Base-by-base conservation (phyloP, 257 asterid genomes). In the Thymus quinquecostatus region DNA sequence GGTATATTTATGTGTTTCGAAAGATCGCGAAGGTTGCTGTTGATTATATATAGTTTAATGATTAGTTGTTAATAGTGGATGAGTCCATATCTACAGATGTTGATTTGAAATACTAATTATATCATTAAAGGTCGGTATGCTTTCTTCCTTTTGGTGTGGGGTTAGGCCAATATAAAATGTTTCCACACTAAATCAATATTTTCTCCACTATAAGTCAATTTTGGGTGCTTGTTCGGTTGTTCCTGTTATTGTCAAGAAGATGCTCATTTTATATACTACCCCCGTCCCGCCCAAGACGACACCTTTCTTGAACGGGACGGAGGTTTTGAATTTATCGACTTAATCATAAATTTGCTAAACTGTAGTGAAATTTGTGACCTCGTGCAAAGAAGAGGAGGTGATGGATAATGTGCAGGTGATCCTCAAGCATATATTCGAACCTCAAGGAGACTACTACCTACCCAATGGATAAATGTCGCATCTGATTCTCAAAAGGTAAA, bases 381-480 rank as follows among this genome's bases (percentile, higher is more conserved):
- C 66, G 29, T 81, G 83, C 82, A 79, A 70, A 63, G 86, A 84
- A 74, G 83, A 75, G 75, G 82, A 84, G 47, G 58, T 80, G 57
- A 43, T 84, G 62, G 59, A 61, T 53, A 66, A 62, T 47, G 86
- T 77, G 34, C 75, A 70, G 69, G 59, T 47, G 49, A 82, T 84
- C 63, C 49, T 82, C 32, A 68, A 70, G 61, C 85, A 84, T 64
- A 71, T 75, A 69, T 77, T 84, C 47, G 78, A 79, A 69, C 78
- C 74, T 70, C 76, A 71, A 65, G 50, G 36, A 33, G 69, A 61
- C 59, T 71, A 57, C 41, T 59, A 50, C 53, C 44, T 50, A 34
- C 41, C 77, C 32, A 64, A 68, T 50, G 73, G 60, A 36, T 50
- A 70, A 47, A 54, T 34, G 21, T 10, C 44, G 40, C 14, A 34